A percentile compares a stretch with the other conserved stretches of the same genome.
Evolutionary conservation across 306 rosid genomes (phyloP).

Genomic region (Senna tora): DNA sequence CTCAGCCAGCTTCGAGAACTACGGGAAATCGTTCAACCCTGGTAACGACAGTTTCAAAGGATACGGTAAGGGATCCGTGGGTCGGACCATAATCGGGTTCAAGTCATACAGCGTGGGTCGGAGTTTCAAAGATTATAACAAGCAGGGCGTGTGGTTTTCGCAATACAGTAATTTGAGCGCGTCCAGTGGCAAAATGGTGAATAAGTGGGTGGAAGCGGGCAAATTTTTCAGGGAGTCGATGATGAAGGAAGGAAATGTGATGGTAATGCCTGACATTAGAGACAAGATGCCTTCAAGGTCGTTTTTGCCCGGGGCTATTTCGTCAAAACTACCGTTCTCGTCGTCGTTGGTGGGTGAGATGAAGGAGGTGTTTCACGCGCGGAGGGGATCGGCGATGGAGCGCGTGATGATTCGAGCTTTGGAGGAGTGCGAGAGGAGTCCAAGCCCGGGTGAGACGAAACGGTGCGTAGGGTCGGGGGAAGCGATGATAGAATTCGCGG

Average conservation of each 20-base stretch:
- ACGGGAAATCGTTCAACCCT: constrained; percentile 78
- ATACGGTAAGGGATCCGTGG: constrained; percentile 65
- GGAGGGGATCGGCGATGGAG: constrained; percentile 49
- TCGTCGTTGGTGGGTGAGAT: constrained; percentile 34
- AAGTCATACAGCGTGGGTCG: constrained; percentile 69
- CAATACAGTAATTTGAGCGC: constrained; percentile 54
- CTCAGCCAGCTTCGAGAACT: constrained; percentile 57
- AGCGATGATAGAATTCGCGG: constrained; percentile 74
- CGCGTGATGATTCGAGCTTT: constrained; percentile 50
- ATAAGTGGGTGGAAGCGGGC: constrained; percentile 62
- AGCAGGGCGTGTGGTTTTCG: constrained; percentile 55
- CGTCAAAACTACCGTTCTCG: constrained; percentile 67
- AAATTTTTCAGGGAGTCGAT: constrained; percentile 72
- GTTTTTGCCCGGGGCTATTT: constrained; percentile 62
- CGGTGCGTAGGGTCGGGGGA: constrained; percentile 76
- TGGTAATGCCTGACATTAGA: constrained; percentile 71
- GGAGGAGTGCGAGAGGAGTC: constrained; percentile 64
- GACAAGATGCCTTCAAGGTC: constrained; percentile 79
- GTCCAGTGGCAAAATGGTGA: constrained; percentile 49
- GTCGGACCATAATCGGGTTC: constrained; percentile 59
- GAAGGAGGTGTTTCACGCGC: constrained; percentile 51
- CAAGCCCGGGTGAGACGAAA: constrained; percentile 74
- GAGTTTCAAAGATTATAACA: constrained; percentile 55
- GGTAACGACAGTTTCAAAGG: constrained; percentile 86
- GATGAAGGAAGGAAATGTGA: constrained; percentile 65